Evolutionary conservation across 1,284 basidiomycete genomes (phyloP).

Genomic region (Laetiporus sulphureus): DNA sequence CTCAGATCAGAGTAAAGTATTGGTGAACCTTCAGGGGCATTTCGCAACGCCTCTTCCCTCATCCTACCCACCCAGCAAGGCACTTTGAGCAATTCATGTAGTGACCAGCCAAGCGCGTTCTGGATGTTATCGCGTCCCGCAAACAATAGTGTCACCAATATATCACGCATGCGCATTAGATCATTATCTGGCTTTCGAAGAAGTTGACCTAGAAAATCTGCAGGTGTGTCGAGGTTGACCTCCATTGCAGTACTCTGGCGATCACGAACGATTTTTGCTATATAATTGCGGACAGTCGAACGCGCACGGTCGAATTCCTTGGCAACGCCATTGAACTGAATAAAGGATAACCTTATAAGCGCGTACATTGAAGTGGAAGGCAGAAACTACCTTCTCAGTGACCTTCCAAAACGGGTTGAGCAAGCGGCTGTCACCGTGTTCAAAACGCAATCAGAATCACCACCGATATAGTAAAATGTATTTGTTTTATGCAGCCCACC

Average conservation of each 20-base stretch:
- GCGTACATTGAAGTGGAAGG: not conserved
- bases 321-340: not conserved
- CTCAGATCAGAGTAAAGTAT: not conserved
- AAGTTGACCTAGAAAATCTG: not conserved
- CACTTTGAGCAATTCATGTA: conserved; percentile 14
- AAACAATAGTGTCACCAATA: conserved; percentile 20
- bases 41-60: conserved; percentile 12
- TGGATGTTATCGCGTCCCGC: conserved; percentile 21
- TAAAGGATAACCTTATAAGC: not conserved
- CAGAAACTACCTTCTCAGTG: conserved; percentile 13
- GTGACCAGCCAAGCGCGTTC: conserved; percentile 18
- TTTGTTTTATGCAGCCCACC: no score
- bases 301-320: not conserved
- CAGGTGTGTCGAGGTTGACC: not conserved
- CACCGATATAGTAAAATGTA: not conserved
- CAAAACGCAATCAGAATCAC: not conserved
- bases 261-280: not conserved
- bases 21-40: not conserved
- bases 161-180: conserved; percentile 14
- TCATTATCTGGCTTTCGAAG: not conserved
- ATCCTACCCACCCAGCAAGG: conserved; percentile 16
- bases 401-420: conserved; percentile 16
- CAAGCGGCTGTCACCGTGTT: conserved; percentile 9
- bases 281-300: not conserved
- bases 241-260: no score